Evolutionary conservation across 345 rosid genomes (phyloP).

Genomic region (Raphanus sativus): DNA sequence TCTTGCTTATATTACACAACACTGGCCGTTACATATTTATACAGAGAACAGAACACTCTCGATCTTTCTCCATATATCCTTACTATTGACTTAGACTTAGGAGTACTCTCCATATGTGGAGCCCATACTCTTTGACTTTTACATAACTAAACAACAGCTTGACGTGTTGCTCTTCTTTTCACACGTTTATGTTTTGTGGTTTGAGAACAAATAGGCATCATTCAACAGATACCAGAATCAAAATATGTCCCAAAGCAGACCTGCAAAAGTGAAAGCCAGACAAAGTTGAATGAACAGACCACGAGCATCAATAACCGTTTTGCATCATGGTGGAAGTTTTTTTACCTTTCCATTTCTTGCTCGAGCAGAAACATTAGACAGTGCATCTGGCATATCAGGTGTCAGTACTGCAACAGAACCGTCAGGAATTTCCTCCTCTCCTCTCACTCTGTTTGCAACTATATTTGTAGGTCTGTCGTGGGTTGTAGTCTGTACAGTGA

Average conservation of each 20-base stretch:
- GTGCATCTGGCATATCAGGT: conserved; percentile 97
- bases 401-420: conserved; percentile 97
- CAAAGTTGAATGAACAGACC: conserved; percentile 25
- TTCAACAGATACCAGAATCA: conserved; percentile 76
- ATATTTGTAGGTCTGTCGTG: conserved; percentile 76
- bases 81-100: too few relatives aligned
- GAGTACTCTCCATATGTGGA: too few relatives aligned
- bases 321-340: conserved; percentile 16
- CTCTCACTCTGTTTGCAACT: conserved; percentile 88
- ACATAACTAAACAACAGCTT: too few relatives aligned
- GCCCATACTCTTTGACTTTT: too few relatives aligned
- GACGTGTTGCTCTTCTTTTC: too few relatives aligned
- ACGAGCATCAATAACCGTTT: conserved; percentile 18
- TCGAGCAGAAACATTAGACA: conserved; percentile 98
- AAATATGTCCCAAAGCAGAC: conserved; percentile 99
- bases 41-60: too few relatives aligned
- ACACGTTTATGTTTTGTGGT: too few relatives aligned
- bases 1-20: too few relatives aligned
- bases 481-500: conserved; percentile 78
- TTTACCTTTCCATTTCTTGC: conserved; percentile 96
- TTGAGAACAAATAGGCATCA: too few relatives aligned
- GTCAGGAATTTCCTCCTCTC: conserved; percentile 99
- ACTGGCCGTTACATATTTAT: too few relatives aligned
- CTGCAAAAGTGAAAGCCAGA: conserved; percentile 48
- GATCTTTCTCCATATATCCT: too few relatives aligned